Base-by-base conservation (phyloP, 1,284 basidiomycete species). In the Apiotrichum sp. region DNA sequence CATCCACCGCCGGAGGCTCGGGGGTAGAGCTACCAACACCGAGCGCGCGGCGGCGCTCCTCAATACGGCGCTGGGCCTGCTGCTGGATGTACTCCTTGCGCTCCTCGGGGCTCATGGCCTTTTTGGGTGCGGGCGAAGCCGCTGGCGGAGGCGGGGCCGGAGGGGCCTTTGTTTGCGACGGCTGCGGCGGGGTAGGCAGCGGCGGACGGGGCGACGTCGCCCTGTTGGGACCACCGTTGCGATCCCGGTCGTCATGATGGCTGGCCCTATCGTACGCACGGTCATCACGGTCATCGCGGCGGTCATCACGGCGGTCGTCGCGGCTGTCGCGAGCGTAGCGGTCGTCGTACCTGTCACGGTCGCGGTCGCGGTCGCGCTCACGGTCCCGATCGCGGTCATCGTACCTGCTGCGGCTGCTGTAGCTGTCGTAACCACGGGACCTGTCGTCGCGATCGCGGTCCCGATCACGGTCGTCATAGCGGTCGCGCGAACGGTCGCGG, bases 41-140 rank as follows among this genome's bases (percentile, higher is more conserved):
- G 3, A 98, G 82, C 8, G 87, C 87, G 42, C 85, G 84, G 81
- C 90, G 92, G 35, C 95, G 87, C 44, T 87, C 92, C 65, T 91
- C 84, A 39, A 97, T 84, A 45, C 88, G 83, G 22, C 85, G 83
- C 68, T 89, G 86, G 1, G 92, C 95, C 72, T 96, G 86, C 3
- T 85, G 85, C 16, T 84, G 84, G 62, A 89, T 84, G 70, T 82
- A 92, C 0, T 88, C 90, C 53, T 83, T 80, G 9, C 90, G 85
- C 69, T 98, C 89, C 62, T 87, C 91, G 0, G 86, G 79, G 0
- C 89, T 86, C 88, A 97, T 90, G 58, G 83, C 73, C 0, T 83
- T 78, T 1, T 80, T 78, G 4, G 76, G 67, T 22, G 74, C 71
- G 6, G 78, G 66, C 2, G 75, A 67, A 65, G 65, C 13, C 72